These are phyloP conservation scores for Streptanthus diversifolius DNA, from an alignment of 345 rosid species.

Conservation along the genomic window DNA sequence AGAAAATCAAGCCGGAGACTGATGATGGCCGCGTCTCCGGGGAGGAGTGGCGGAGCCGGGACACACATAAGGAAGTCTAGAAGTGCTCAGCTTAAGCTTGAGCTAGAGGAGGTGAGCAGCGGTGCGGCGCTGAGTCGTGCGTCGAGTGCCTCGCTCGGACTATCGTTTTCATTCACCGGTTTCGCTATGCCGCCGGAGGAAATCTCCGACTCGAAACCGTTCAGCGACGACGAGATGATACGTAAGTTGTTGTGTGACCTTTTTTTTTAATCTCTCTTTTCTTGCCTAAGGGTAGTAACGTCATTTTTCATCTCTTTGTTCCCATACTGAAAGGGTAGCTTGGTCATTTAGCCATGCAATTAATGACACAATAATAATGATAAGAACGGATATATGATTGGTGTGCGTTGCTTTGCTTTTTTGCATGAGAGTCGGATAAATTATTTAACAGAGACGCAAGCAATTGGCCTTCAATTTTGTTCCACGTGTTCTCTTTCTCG, in stretches of 20 bases:
- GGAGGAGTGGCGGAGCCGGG: constrained; percentile 45
- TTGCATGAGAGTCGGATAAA: constrained; percentile 25
- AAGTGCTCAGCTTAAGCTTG: constrained; percentile 75
- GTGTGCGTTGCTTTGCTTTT: constrained; percentile 32
- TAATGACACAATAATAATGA: constrained; percentile 22
- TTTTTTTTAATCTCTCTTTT: neutral
- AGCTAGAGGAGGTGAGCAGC: constrained; percentile 70
- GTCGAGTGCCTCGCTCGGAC: constrained; percentile 88
- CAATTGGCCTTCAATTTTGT: constrained; percentile 14
- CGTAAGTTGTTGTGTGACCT: constrained; percentile 50
- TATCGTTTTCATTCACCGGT: constrained; percentile 94
- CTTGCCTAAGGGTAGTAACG: neutral
- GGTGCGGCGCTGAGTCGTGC: constrained; percentile 94
- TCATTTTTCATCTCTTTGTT: neutral
- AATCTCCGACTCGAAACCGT: constrained; percentile 67
- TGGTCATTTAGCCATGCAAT: neutral
- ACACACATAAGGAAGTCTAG: constrained; percentile 82
- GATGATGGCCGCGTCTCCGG: constrained; percentile 57
- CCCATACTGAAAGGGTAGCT: constrained; percentile 19
- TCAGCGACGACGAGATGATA: constrained; percentile 89
- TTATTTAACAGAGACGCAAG: constrained; percentile 13
- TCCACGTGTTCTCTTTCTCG: constrained; percentile 36
- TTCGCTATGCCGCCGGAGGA: constrained; percentile 83
- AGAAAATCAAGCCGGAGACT: constrained; percentile 70
- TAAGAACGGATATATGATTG: constrained; percentile 34